phyloP scores from a whole-genome alignment of 495 filamentous ascomycete species.

The Mycothermus thermophilus region DNA sequence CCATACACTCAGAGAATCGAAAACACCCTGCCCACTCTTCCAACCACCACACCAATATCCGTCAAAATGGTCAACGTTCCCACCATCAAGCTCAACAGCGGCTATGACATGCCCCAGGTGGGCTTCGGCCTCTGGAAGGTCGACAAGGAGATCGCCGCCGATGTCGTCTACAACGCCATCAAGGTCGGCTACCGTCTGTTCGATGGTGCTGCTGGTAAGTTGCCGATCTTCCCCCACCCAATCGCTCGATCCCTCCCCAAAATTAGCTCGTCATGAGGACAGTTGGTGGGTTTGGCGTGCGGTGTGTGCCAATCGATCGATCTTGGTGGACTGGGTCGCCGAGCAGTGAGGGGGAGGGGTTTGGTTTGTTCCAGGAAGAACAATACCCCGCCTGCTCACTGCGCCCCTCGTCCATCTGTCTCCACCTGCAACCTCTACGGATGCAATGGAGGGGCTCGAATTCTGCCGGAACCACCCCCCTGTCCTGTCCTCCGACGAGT shows the following conservation, averaged over 20 bases:
- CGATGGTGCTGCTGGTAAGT: conserved; percentile 68
- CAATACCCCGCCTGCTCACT: conserved; percentile 19
- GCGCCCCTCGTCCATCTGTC: conserved; percentile 10
- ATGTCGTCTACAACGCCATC: conserved; percentile 79
- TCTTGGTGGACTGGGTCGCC: no score
- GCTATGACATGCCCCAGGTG: conserved; percentile 76
- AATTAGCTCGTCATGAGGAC: not conserved
- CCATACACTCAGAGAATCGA: not conserved
- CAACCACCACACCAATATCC: conserved; percentile 4
- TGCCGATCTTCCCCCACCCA: not conserved
- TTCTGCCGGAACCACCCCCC: conserved; percentile 9
- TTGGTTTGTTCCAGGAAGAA: no score
- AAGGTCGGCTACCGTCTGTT: conserved; percentile 78
- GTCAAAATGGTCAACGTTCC: conserved; percentile 15
- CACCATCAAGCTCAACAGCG: conserved; percentile 61
- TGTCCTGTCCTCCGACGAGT: conserved; percentile 9
- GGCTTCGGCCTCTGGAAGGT: conserved; percentile 82
- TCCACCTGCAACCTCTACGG: conserved; percentile 12
- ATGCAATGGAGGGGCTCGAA: conserved; percentile 12
- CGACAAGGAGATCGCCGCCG: conserved; percentile 59
- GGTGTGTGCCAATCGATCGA: conserved; percentile 2
- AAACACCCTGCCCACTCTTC: not conserved
- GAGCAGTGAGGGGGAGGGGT: no score
- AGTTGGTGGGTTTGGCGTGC: not conserved
- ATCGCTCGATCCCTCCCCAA: not conserved